Base-by-base conservation (phyloP, 2,329 filamentous ascomycete species). In the Colletotrichum limetticola region DNA sequence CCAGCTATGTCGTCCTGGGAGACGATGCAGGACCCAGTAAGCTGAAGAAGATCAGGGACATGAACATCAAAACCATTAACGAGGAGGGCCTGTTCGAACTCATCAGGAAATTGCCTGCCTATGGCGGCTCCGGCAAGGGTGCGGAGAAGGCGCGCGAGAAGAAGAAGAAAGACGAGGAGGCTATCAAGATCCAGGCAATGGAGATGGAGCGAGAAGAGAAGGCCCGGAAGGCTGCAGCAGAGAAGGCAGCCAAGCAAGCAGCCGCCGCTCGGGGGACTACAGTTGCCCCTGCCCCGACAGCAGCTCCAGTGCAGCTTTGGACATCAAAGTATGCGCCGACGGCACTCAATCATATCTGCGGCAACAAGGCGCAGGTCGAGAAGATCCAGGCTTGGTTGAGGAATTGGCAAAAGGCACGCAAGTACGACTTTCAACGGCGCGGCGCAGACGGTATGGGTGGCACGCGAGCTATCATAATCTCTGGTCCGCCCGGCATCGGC, bases 271-370 rank as follows among this genome's bases (percentile, higher is more conserved):
- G 84, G 66, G 83, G 84, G 56, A 79, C 80, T 58, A 71, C 83
- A 4, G 79, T 83, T 58, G 78, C 81, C 16, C 78, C 87, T 32
- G 76, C 83, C 16, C 78, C 87, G 35, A 76, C 83, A n/a, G 81
- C 84, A 11, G 79, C 86, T 0, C 79, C 78, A 1, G 83, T 82
- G 66, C 91, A 94, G 76, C 87, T 99, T 2, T 97, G 97, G 93
- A 99, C 97, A 1, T 94, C 93, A 57, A 98, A 98, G 78, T 98
- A 99, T 82, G 97, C 97, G 0, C 97, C 97, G 2, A 94, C 93
- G 1, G 89, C 93, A 67, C 86, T 97, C 56, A 93, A 85, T 71
- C 95, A 98, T 80, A 98, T 99, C 60, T 98, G 96, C 81, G 97
- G 97, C 75, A 99, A 99, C 84, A 98, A 98, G 82, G 88, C 85